Evolutionary conservation across 2,329 filamentous ascomycete genomes (phyloP), one percentile per base, ranked within the genome.

Genomic region (Pseudogymnoascus verrucosus): DNA sequence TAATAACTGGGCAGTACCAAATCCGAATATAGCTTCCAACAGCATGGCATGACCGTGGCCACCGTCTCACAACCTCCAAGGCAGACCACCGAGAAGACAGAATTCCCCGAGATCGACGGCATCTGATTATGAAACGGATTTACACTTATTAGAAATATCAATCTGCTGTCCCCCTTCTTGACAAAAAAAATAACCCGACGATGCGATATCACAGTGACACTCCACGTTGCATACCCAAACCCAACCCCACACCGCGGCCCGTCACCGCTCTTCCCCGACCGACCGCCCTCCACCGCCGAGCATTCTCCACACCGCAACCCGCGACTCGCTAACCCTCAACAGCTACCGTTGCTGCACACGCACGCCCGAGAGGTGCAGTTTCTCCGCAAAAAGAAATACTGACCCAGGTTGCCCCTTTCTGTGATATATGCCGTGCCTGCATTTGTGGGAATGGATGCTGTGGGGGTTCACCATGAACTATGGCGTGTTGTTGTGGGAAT

Each of bases 231-330:
- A 54, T 14, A 11, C 12, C 47, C 26, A 57, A 57, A 28, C 51
- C 51, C 51, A 57, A 57, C 51, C 51, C 51, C 51, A 57, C 51
- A 57, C 51, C 51, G 51, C 26, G 51, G 51, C 51, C 51, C 51
- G 51, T 57, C 51, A 57, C 26, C 51, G 51, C 51, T 57, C 51
- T 57, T 57, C 51, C 51, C 51, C 51, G 51, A n/a, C 51, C 51
- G 47, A 54, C 47, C 26, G 47, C 47, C 47, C 26, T 54, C 47
- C 47, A 31, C 47, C 47, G 47, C n/a, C 26, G 26, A 57, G 51
- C 51, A 57, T 57, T 57, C 7, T 57, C 51, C 51, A 57, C 51
- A 31, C 26, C 51, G 28, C 51, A 57, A 34, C 26, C 51, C n/a
- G 2, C 51, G 28, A 14, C 51, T 34, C 11, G n/a, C 51, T 57